Evolutionary conservation across 2,329 filamentous ascomycete species (phyloP).

Genomic region (Didymella pomorum): DNA sequence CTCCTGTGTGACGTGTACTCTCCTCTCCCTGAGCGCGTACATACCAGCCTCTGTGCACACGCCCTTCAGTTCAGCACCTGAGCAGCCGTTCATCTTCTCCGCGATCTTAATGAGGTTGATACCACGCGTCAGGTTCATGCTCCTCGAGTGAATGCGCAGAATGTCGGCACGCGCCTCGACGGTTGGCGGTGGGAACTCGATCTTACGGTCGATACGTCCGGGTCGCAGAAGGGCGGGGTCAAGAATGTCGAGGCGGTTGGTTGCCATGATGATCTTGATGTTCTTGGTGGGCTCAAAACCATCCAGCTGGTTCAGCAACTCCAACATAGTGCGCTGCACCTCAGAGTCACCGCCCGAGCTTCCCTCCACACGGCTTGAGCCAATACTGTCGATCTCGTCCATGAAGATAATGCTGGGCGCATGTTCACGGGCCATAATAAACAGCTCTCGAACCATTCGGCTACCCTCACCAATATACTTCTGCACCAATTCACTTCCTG

Average conservation of each 20-base stretch:
- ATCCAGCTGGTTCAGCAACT: slow-evolving; percentile 96
- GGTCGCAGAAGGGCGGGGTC: slow-evolving; percentile 93
- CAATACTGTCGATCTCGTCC: slow-evolving; percentile 99
- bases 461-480: slow-evolving; percentile 99
- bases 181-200: slow-evolving; percentile 96
- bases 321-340: slow-evolving; percentile 98
- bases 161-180: slow-evolving; percentile 98
- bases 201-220: slow-evolving; percentile 98
- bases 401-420: slow-evolving; percentile 99
- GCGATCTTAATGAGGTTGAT: slow-evolving; percentile 99
- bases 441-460: slow-evolving; percentile 97
- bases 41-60: slow-evolving; percentile 99
- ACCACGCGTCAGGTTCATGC: slow-evolving; percentile 97
- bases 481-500: slow-evolving; percentile 93
- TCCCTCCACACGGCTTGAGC: slow-evolving; percentile 94
- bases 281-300: slow-evolving; percentile 99
- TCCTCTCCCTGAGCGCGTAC: slow-evolving; percentile 93
- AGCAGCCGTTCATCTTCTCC: slow-evolving; percentile 99
- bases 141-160: slow-evolving; percentile 93
- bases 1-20: slow-evolving; percentile 98
- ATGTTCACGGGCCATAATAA: slow-evolving; percentile 98
- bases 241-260: slow-evolving; percentile 95
- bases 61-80: slow-evolving; percentile 96
- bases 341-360: slow-evolving; percentile 96
- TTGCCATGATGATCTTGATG: slow-evolving; percentile 99